Base-by-base conservation (phyloP, 2,329 filamentous ascomycete species). In the Xylaria sp. region DNA sequence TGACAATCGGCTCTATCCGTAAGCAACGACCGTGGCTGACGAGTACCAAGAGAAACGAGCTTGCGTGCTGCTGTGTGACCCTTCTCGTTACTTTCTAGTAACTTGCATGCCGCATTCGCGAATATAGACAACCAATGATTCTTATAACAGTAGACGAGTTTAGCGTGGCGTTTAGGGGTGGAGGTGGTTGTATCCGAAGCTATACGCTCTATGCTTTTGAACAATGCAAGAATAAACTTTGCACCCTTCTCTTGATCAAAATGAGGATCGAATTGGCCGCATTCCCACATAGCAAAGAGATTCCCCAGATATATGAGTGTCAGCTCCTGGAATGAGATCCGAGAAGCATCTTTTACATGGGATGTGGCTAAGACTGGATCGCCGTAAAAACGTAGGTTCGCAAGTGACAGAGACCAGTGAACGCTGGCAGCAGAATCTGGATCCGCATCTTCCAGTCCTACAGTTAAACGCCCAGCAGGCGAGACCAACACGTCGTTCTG, bases 301-400 rank as follows among this genome's bases (percentile, higher is more conserved):
- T 31, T 55, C 0, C 52, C 52, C 52, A 55, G 52, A n/a, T 31
- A 55, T 18, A 55, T 20, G 31, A 55, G 52, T 15, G 52, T 55
- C 15, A 55, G 31, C 31, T 55, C 52, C 52, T 36, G 15, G 52
- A 55, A 55, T 31, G 61, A 46, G 36, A 64, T 52, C 1, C 61
- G 28, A 15, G 61, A 55, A 2, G 23, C 61, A 56, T 64, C 61
- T 20, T 18, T 56, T 20, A 33, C 39, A 33, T 64, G 61, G 36
- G 23, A 41, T 2, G 36, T 46, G n/a, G 61, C 12, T 4, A 43
- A 20, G 49, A 64, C 61, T 7, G 61, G 49, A 33, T 64, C 61
- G 4, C 68, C 68, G 10, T 72, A 72, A 49, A 57, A 69, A 41
- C 68, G 64, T 43, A 71, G 41, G 20, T 71, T 57, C 6, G 70